Percentiles rank a stretch among this genome's conserved stretches.
These are phyloP conservation scores for Hysterangium stoloniferum DNA, from an alignment of 768 basidiomycete species.

Conservation along the genomic window DNA sequence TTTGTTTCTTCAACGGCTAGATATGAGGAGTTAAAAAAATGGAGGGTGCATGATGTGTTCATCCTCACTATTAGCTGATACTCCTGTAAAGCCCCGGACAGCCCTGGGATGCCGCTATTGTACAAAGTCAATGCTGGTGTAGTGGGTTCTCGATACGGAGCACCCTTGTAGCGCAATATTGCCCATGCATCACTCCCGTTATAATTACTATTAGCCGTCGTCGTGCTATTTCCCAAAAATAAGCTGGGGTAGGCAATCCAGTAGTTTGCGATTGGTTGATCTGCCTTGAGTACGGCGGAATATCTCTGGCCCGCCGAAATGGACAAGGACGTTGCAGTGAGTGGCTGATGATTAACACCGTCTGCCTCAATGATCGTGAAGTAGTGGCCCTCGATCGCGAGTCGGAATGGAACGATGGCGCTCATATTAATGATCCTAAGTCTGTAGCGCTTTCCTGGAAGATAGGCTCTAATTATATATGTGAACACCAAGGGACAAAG, in stretches of 20 bases:
- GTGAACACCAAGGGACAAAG: background rate
- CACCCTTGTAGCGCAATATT: conserved; percentile 37
- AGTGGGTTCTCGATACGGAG: conserved; percentile 28
- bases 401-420: conserved; percentile 20
- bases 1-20: conserved; percentile 4
- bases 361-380: conserved; percentile 38
- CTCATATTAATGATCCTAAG: conserved; percentile 10
- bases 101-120: background rate
- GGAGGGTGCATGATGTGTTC: too few species aligned
- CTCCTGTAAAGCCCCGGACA: conserved; percentile 2
- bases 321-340: conserved; percentile 31
- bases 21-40: too few species aligned
- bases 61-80: conserved; percentile 4
- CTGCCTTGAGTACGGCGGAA: conserved; percentile 33
- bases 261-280: conserved; percentile 37
- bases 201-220: conserved; percentile 5
- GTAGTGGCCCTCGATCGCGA: conserved; percentile 40
- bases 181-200: conserved; percentile 30
- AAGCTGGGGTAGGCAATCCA: conserved; percentile 23
- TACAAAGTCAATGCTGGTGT: conserved; percentile 10
- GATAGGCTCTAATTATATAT: background rate
- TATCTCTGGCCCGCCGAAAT: conserved; percentile 32
- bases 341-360: conserved; percentile 29
- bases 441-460: conserved; percentile 10
- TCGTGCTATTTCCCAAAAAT: conserved; percentile 5